Evolutionary conservation across 345 rosid species (phyloP), one percentile per base, ranked within the genome.

Genomic region (Lepidium africanum): DNA sequence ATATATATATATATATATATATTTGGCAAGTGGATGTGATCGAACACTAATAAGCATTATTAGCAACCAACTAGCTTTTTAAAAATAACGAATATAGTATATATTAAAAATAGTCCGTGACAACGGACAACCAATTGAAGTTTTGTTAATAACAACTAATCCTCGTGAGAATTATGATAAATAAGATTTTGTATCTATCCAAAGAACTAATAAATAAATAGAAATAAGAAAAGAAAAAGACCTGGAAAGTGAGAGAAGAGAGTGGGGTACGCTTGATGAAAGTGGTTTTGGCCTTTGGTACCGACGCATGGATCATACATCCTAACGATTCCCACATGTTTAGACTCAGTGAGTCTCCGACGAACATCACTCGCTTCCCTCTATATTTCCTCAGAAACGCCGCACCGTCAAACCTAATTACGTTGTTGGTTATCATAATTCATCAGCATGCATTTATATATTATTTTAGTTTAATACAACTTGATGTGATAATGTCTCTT

Each of bases 251-350:
- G 56, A 88, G 81, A 49, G 85, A 71, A 35, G 90, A 79, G 64
- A 92, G 66, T 10, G 95, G 79, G 65, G 75, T 80, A 48, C 58
- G 67, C 65, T 82, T 78, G 21, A 51, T 70, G 59, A 80, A 82
- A 38, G 74, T 72, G 72, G 84, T 66, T 77, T 83, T 87, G 78
- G 87, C 70, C 3, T 59, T 54, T 10, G 98, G 96, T 79, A 88
- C 87, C 83, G 98, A 87, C 81, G 96, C 85, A 70, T 90, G 96
- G 51, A 93, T 79, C 98, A 93, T 87, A 79, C 98, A 93, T 5
- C 79, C 79, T 70, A 93, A 42, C 62, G 98, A 93, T 79, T 93
- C 96, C 94, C 96, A 93, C 98, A 93, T 93, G 83, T 93, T 93
- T 38, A 90, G 73, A 80, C 97, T 90, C 92, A 93, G 83, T 70